phyloP scores from a whole-genome alignment of 2,329 filamentous ascomycete genomes.

The Talaromyces sp. region DNA sequence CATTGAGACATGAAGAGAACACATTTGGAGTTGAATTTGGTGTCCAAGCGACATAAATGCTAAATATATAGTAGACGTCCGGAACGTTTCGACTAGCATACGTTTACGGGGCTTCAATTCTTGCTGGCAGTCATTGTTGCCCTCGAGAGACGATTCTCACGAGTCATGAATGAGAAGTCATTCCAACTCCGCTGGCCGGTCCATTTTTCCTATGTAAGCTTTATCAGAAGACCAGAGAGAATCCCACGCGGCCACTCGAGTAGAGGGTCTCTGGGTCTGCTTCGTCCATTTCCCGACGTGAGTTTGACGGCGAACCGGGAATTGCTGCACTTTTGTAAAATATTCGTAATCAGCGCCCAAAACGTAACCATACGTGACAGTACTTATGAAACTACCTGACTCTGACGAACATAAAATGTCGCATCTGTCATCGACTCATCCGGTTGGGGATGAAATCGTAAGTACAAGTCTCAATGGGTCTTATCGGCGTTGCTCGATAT shows the following conservation, averaged over 20 bases:
- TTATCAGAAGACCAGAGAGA: not conserved
- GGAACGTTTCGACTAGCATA: not conserved
- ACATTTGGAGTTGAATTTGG: not conserved
- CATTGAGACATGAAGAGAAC: not conserved
- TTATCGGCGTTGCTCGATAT: constrained; percentile 5
- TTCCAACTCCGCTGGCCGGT: not conserved
- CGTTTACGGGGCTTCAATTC: not conserved
- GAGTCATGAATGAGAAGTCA: not conserved
- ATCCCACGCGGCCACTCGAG: not conserved
- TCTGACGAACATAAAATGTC: not conserved
- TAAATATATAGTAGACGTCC: not conserved
- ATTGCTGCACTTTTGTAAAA: not conserved
- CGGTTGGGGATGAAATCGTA: constrained; percentile 1
- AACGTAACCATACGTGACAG: not conserved
- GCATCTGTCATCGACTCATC: too few species aligned
- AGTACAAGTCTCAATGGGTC: constrained; percentile 2
- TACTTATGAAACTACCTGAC: not conserved
- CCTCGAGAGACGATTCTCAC: not conserved
- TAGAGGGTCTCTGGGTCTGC: not conserved
- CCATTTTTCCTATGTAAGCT: not conserved
- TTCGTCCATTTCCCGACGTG: not conserved
- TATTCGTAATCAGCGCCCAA: not conserved
- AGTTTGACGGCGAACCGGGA: not conserved
- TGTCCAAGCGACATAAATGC: too few species aligned
- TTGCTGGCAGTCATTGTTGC: not conserved